Percentiles rank a stretch among this genome's conserved stretches.
These are phyloP conservation scores for Polytolypa hystricis DNA, from an alignment of 2,329 filamentous ascomycete species.

Conservation along the genomic window DNA sequence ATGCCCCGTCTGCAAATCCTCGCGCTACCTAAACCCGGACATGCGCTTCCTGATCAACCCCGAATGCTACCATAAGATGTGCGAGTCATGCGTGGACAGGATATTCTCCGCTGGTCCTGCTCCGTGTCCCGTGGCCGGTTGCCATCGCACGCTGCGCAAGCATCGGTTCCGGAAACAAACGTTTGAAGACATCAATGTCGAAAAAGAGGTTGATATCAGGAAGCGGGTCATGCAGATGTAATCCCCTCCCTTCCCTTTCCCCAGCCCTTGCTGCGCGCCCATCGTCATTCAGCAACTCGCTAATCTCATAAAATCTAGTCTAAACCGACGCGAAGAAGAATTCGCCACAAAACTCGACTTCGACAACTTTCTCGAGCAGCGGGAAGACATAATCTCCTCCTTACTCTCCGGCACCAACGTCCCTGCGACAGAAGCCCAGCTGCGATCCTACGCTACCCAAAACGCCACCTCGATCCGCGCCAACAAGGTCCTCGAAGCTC, in stretches of 20 bases:
- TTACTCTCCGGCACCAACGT: conserved; percentile 62
- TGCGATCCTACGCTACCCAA: conserved; percentile 61
- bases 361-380: conserved; percentile 90
- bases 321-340: conserved; percentile 83
- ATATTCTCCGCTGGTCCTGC: conserved; percentile 88
- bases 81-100: conserved; percentile 85
- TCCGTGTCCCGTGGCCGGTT: conserved; percentile 83
- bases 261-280: neutral
- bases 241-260: conserved; percentile 10
- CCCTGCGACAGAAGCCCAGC: conserved; percentile 48
- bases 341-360: conserved; percentile 74
- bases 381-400: conserved; percentile 84
- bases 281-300: conserved; percentile 1
- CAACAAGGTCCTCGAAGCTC: conserved; percentile 38
- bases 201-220: conserved; percentile 88
- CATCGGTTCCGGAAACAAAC: conserved; percentile 77
- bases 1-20: conserved; percentile 95
- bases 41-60: conserved; percentile 95
- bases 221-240: conserved; percentile 57
- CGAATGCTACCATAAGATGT: conserved; percentile 99
- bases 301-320: conserved; percentile 41
- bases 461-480: conserved; percentile 51
- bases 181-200: conserved; percentile 76
- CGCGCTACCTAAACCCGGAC: conserved; percentile 85
- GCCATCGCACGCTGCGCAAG: conserved; percentile 74